A percentile compares a stretch with the other conserved stretches of the same genome.
Conservation (phyloP, 257 asterid genomes). For the Plectranthus barbatus region DNA sequence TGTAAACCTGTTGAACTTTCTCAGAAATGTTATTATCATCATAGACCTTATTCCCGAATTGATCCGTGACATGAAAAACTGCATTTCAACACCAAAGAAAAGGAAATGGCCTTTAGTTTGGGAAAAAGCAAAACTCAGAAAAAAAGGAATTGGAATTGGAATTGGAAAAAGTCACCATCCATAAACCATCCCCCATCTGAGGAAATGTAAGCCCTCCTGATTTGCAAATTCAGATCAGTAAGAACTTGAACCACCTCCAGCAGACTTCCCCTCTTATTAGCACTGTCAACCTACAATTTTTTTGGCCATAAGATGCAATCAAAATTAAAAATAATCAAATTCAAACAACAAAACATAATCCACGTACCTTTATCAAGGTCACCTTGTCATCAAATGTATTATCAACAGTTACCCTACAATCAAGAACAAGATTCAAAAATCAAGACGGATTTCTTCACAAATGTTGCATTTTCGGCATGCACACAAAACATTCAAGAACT, state of each 20-base stretch:
- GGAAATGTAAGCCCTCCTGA: slow-evolving; percentile 80
- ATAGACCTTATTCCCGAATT: slow-evolving; percentile 58
- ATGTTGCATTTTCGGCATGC: background rate
- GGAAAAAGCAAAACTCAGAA: too few relatives aligned
- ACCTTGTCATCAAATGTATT: slow-evolving; percentile 31
- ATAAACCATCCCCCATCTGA: slow-evolving; percentile 97
- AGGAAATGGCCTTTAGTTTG: background rate
- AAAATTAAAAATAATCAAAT: background rate
- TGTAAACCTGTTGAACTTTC: slow-evolving; percentile 59
- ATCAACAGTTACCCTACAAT: slow-evolving; percentile 41
- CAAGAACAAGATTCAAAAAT: slow-evolving; percentile 18
- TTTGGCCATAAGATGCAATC: background rate
- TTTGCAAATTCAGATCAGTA: slow-evolving; percentile 66
- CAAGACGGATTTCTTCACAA: background rate
- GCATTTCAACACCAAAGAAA: slow-evolving; percentile 18
- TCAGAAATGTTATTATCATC: slow-evolving; percentile 51
- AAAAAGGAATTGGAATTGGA: too few relatives aligned
- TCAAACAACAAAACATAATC: background rate
- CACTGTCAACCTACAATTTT: slow-evolving; percentile 70
- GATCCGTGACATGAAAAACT: slow-evolving; percentile 91
- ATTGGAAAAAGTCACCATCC: slow-evolving; percentile 54
- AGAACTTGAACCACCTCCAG: slow-evolving; percentile 88
- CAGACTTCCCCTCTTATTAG: slow-evolving; percentile 77
- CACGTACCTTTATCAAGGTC: slow-evolving; percentile 31
- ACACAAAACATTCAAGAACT: background rate